Conservation (phyloP, 2,329 filamentous ascomycete species). For the Berkeleyomyces rouxiae region DNA sequence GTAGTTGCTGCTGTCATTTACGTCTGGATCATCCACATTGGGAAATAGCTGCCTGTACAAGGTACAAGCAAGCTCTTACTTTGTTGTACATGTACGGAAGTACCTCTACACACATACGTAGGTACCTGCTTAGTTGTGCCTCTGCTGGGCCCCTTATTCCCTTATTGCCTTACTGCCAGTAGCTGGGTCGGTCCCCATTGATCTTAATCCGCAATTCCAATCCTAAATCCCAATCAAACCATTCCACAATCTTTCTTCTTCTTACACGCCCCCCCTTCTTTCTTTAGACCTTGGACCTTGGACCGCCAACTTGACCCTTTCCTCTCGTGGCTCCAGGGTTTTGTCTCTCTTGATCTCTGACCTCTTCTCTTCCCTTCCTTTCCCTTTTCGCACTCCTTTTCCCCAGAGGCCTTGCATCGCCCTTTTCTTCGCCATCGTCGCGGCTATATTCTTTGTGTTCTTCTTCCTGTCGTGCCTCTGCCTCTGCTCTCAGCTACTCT, state of each 20-base stretch:
- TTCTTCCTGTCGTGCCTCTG: slow-evolving; percentile 4
- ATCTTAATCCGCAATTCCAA: slow-evolving; percentile 10
- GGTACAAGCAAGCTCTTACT: no score
- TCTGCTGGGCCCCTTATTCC: neutral
- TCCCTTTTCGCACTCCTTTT: slow-evolving; percentile 11
- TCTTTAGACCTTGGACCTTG: neutral
- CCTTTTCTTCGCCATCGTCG: neutral
- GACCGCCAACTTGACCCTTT: neutral
- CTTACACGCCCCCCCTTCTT: neutral
- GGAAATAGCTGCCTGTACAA: no score
- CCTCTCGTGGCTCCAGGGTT: neutral
- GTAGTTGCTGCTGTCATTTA: no score
- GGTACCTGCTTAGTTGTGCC: no score
- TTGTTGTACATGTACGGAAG: no score
- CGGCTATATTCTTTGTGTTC: slow-evolving; percentile 7
- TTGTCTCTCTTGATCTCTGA: neutral
- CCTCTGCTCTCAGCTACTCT: neutral
- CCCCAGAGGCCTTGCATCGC: slow-evolving; percentile 12
- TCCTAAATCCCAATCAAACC: slow-evolving; percentile 11
- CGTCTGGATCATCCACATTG: no score
- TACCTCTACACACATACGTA: no score
- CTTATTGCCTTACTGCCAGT: slow-evolving; percentile 1
- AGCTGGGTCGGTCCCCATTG: slow-evolving; percentile 11
- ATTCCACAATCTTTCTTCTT: neutral
- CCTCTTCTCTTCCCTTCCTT: neutral